These are phyloP conservation scores for Pisolithus marmoratus DNA, from an alignment of 768 basidiomycete genomes.

Conservation along the genomic window DNA sequence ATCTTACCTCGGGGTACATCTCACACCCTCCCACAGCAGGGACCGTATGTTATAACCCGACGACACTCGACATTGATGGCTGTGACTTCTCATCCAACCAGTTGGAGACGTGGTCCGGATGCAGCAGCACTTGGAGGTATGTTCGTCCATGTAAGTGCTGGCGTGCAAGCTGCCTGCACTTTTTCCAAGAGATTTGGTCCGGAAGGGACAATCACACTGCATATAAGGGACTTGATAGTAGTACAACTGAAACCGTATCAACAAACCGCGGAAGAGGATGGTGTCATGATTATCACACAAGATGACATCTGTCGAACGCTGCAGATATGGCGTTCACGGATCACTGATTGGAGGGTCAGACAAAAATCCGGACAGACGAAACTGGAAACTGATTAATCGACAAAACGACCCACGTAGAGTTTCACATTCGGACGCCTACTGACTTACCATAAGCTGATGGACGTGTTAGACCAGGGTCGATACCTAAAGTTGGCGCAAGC, in stretches of 20 bases:
- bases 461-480: slow-evolving; percentile 68
- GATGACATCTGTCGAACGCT: slow-evolving; percentile 47
- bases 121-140: too few relatives aligned
- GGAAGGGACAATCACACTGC: too few relatives aligned
- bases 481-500: slow-evolving; percentile 55
- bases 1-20: too few relatives aligned
- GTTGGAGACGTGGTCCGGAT: too few relatives aligned
- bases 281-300: slow-evolving; percentile 32
- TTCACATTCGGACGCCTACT: slow-evolving; percentile 38
- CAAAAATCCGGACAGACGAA: too few relatives aligned
- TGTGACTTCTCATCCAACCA: too few relatives aligned
- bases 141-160: too few relatives aligned
- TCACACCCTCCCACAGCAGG: too few relatives aligned
- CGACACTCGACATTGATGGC: too few relatives aligned
- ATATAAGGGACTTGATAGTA: slow-evolving; percentile 38
- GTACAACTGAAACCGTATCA: slow-evolving; percentile 26
- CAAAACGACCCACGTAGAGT: slow-evolving; percentile 34
- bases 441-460: slow-evolving; percentile 44
- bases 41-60: slow-evolving; percentile 16
- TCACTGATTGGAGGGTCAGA: slow-evolving; percentile 26
- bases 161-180: too few relatives aligned
- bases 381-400: slow-evolving; percentile 38
- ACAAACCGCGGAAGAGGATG: not conserved
- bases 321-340: slow-evolving; percentile 43
- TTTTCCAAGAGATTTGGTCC: too few relatives aligned